phyloP scores from a whole-genome alignment of 495 filamentous ascomycete species.

The Symbiotaphrina buchneri region DNA sequence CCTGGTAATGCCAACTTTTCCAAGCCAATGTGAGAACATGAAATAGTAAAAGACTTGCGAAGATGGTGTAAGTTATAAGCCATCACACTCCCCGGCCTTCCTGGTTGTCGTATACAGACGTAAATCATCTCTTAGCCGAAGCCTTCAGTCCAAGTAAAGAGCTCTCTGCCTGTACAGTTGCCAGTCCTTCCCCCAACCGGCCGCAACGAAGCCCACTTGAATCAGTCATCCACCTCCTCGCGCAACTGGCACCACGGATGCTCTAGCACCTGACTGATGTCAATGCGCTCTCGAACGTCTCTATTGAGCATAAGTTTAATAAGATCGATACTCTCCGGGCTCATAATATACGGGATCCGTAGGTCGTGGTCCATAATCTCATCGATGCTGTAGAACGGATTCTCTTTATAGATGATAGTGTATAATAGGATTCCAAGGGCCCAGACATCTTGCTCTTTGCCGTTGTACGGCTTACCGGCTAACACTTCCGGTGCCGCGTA shows the following conservation, averaged over 20 bases:
- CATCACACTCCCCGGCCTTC: too few relatives aligned
- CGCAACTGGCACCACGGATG: slow-evolving; percentile 61
- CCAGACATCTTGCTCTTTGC: slow-evolving; percentile 97
- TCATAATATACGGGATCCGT: slow-evolving; percentile 76
- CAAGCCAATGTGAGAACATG: too few relatives aligned
- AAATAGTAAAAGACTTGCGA: too few relatives aligned
- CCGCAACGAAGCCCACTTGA: too few relatives aligned
- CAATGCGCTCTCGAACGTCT: slow-evolving; percentile 58
- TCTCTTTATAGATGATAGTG: slow-evolving; percentile 98
- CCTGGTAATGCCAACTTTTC: too few relatives aligned
- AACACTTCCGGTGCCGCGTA: slow-evolving; percentile 95
- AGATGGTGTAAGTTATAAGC: too few relatives aligned
- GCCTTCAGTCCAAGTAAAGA: too few relatives aligned
- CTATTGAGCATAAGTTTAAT: slow-evolving; percentile 80
- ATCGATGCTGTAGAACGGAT: slow-evolving; percentile 97
- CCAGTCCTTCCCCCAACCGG: too few relatives aligned
- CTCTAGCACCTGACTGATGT: slow-evolving; percentile 63
- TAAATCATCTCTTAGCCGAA: too few relatives aligned
- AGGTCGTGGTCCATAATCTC: slow-evolving; percentile 97
- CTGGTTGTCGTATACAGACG: too few relatives aligned
- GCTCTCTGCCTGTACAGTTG: too few relatives aligned
- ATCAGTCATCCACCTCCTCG: too few relatives aligned
- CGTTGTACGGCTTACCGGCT: slow-evolving; percentile 79
- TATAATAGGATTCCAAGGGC: slow-evolving; percentile 94
- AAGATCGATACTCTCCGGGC: slow-evolving; percentile 75